Evolutionary conservation across 768 basidiomycete species (phyloP).

Genomic region (Cyclocybe cylindracea): DNA sequence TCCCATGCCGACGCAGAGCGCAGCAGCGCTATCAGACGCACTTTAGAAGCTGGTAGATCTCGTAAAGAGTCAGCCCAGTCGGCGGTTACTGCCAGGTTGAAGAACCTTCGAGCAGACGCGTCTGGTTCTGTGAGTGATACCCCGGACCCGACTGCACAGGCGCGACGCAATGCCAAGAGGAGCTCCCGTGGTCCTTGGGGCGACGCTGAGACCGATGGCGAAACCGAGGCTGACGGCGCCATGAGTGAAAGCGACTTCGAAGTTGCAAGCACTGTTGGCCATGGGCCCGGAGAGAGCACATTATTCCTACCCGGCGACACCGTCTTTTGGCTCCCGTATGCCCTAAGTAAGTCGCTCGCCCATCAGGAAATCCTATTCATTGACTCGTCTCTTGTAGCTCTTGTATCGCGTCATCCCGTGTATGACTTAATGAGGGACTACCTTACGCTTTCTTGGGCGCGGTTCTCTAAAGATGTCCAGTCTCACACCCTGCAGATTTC

Average conservation of each 20-base stretch:
- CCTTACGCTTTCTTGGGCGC: constrained; percentile 93
- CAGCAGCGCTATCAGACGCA: constrained; percentile 79
- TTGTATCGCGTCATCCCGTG: constrained; percentile 90
- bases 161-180: constrained; percentile 56
- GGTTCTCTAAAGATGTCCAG: constrained; percentile 92
- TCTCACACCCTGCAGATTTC: constrained; percentile 90
- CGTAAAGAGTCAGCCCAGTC: constrained; percentile 83
- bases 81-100: constrained; percentile 65
- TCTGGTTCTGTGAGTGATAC: constrained; percentile 43
- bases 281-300: constrained; percentile 86
- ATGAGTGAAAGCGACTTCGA: constrained; percentile 89
- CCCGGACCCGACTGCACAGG: constrained; percentile 58
- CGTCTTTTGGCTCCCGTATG: constrained; percentile 95
- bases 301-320: constrained; percentile 87
- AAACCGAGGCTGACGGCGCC: constrained; percentile 73
- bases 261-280: constrained; percentile 76
- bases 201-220: constrained; percentile 73
- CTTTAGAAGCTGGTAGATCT: constrained; percentile 74
- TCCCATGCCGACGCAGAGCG: constrained; percentile 92
- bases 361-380: constrained; percentile 11
- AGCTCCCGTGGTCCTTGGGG: constrained; percentile 71
- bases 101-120: constrained; percentile 59
- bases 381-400: constrained; percentile 42
- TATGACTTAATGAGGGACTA: constrained; percentile 96
- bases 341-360: constrained; percentile 62